Percentiles rank a stretch among this genome's conserved stretches.
Conservation (phyloP, 768 basidiomycete genomes). For the Lactarius akahatsu region DNA sequence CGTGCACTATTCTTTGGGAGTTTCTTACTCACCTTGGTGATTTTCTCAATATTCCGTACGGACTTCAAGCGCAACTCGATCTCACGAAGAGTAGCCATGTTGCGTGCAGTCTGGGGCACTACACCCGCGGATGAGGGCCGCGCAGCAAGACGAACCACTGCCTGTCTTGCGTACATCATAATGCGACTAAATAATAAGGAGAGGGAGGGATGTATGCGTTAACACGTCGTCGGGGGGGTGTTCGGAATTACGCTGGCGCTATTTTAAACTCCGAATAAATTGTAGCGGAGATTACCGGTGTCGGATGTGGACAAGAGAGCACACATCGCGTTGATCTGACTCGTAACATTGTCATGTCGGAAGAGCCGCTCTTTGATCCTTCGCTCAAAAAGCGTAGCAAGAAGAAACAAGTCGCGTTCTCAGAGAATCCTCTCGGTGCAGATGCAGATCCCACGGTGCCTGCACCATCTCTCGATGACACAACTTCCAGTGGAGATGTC, state of each 20-base stretch:
- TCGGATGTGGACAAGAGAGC: neutral
- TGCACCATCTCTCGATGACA: constrained; percentile 70
- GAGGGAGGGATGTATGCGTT: constrained; percentile 15
- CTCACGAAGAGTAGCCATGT: constrained; percentile 97
- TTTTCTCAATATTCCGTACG: constrained; percentile 98
- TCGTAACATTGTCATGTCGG: constrained; percentile 49
- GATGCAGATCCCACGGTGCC: constrained; percentile 82
- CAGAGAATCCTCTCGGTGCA: constrained; percentile 78
- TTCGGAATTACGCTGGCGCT: constrained; percentile 16
- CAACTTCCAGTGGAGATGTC: constrained; percentile 65
- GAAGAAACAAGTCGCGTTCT: constrained; percentile 85
- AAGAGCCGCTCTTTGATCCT: constrained; percentile 79
- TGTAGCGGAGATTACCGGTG: constrained; percentile 9
- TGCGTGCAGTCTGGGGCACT: constrained; percentile 56
- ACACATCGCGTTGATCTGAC: constrained; percentile 11
- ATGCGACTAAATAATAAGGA: constrained; percentile 1
- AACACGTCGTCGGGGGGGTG: constrained; percentile 35
- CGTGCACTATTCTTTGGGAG: neutral
- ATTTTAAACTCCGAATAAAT: constrained; percentile 26
- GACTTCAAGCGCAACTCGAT: constrained; percentile 96
- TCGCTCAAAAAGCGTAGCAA: constrained; percentile 80
- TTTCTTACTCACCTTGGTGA: constrained; percentile 78
- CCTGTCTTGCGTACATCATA: constrained; percentile 51
- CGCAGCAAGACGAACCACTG: constrained; percentile 44
- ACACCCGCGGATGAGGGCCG: constrained; percentile 44